Conservation (phyloP, 225 moss, liverwort and hornwort genomes). For the Straminergon stramineum region DNA sequence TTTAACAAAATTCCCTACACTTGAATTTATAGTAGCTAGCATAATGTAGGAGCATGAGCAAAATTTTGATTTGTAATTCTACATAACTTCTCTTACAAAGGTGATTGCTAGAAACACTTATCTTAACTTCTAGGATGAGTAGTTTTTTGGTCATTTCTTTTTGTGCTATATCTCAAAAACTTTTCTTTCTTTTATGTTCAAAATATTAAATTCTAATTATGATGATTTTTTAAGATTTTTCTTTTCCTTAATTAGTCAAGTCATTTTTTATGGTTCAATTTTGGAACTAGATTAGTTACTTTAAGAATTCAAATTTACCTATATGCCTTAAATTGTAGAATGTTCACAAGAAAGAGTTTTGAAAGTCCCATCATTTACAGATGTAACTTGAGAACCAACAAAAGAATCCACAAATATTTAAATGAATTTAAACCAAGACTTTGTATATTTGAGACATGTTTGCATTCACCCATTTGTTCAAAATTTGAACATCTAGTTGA, state of each 20-base stretch:
- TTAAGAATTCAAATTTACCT: neutral
- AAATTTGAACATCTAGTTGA: neutral
- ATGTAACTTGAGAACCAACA: neutral
- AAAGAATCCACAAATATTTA: neutral
- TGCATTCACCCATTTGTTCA: neutral
- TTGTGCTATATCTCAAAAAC: neutral
- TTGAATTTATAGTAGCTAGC: neutral
- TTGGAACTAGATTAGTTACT: neutral
- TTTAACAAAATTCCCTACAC: too few relatives aligned
- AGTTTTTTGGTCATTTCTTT: neutral
- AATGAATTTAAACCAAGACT: neutral
- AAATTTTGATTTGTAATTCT: neutral
- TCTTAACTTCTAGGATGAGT: neutral
- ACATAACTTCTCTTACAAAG: too few relatives aligned
- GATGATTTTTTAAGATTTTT: too few relatives aligned
- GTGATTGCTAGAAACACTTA: neutral
- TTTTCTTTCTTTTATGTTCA: too few relatives aligned
- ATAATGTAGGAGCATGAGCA: neutral
- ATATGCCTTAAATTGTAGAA: neutral
- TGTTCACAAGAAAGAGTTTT: neutral
- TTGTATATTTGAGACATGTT: neutral
- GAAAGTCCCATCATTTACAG: neutral
- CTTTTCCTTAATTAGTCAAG: neutral
- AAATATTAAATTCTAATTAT: too few relatives aligned
- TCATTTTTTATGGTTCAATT: neutral